phyloP scores from a whole-genome alignment of 2,329 filamentous ascomycete genomes.

The Fusarium sp. region DNA sequence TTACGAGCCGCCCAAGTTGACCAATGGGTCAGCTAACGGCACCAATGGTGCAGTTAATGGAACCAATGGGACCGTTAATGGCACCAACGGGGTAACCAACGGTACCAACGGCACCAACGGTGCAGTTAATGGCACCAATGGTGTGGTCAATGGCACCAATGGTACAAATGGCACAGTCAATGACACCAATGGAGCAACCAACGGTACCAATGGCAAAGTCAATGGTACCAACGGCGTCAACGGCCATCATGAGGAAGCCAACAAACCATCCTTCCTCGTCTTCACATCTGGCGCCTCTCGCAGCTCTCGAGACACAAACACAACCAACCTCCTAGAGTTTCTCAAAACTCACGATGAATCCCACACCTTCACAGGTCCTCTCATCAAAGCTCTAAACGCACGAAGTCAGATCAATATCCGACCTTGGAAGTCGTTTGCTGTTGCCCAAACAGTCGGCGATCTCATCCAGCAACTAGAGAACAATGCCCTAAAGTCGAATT shows the following conservation, averaged over 20 bases:
- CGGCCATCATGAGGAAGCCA: constrained; percentile 6
- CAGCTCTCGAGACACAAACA: constrained; percentile 34
- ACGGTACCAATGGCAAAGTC: too few species aligned
- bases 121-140: background rate
- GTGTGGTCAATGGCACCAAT: background rate
- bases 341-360: constrained; percentile 29
- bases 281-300: constrained; percentile 37
- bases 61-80: background rate
- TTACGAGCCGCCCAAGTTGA: constrained; percentile 23
- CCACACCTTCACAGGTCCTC: constrained; percentile 21
- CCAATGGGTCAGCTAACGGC: constrained; percentile 7
- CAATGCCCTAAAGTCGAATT: constrained; percentile 35
- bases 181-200: background rate
- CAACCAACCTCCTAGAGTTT: constrained; percentile 26
- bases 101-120: constrained; percentile 4
- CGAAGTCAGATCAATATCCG: constrained; percentile 37
- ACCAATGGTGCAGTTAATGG: background rate
- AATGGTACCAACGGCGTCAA: background rate
- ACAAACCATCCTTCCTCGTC: constrained; percentile 22
- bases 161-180: constrained; percentile 6
- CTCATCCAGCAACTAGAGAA: constrained; percentile 34
- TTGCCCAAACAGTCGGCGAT: constrained; percentile 33
- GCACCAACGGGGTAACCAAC: background rate
- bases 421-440: constrained; percentile 40
- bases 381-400: constrained; percentile 34